Conservation (phyloP, 441 rosid species). For the Populus hybrid region DNA sequence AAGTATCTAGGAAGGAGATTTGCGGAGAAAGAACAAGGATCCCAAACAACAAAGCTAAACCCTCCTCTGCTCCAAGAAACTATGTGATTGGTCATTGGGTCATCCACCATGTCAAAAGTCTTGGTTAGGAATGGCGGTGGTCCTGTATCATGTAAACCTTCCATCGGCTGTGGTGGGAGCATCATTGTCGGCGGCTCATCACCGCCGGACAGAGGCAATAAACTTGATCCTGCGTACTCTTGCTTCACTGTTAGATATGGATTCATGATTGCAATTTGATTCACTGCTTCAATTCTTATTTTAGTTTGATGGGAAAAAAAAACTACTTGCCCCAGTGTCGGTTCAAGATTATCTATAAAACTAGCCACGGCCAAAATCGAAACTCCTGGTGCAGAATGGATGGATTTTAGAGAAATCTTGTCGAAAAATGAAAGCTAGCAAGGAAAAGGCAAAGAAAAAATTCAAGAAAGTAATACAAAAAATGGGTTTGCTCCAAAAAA, state of each 20-base stretch:
- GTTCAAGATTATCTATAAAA: background rate
- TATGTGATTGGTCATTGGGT: constrained; percentile 41
- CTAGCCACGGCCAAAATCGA: background rate
- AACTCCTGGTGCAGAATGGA: background rate
- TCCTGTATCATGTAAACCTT: constrained; percentile 71
- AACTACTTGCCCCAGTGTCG: background rate
- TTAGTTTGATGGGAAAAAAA: background rate
- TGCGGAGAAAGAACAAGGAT: constrained; percentile 49
- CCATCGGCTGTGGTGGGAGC: constrained; percentile 56
- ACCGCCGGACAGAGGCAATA: constrained; percentile 19
- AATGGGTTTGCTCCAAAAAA: background rate
- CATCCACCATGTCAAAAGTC: constrained; percentile 71
- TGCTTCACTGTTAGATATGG: constrained; percentile 35
- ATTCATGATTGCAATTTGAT: constrained; percentile 29
- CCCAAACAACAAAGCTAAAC: constrained; percentile 68
- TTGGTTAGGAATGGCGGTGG: constrained; percentile 75
- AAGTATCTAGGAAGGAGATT: constrained; percentile 60
- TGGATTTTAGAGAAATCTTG: background rate
- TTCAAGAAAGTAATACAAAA: background rate
- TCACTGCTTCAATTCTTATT: background rate
- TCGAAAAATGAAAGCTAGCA: background rate
- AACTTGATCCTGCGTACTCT: constrained; percentile 38
- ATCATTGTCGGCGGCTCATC: constrained; percentile 8
- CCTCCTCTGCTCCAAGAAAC: constrained; percentile 61
- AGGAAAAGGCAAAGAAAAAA: too few species aligned